A percentile compares a stretch with the other conserved stretches of the same genome.
These are phyloP conservation scores for Leptographium galeiforme DNA, from an alignment of 2,329 filamentous ascomycete species.

Conservation along the genomic window DNA sequence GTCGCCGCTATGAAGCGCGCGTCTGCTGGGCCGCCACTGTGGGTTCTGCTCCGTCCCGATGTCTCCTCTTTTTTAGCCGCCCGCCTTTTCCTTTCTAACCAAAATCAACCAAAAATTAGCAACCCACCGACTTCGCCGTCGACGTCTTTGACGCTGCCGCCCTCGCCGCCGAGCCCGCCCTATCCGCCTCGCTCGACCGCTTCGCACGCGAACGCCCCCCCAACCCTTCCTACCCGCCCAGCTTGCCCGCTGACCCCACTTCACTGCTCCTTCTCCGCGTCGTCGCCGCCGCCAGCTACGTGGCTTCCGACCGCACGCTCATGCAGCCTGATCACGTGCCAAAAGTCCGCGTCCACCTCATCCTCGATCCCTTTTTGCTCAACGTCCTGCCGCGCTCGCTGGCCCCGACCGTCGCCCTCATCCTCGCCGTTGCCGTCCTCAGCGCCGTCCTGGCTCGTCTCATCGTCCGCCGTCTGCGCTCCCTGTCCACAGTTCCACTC, in stretches of 20 bases:
- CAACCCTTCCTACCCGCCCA: not conserved
- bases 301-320: slow-evolving; percentile 55
- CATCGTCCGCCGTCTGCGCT: slow-evolving; percentile 19
- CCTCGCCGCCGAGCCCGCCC: slow-evolving; percentile 46
- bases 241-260: slow-evolving; percentile 8
- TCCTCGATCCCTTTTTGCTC: slow-evolving; percentile 68
- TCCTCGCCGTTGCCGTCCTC: slow-evolving; percentile 43
- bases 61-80: not conserved
- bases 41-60: too few relatives aligned
- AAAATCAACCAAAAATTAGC: slow-evolving; percentile 33
- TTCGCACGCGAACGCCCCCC: slow-evolving; percentile 23
- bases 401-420: slow-evolving; percentile 55
- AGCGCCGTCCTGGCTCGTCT: slow-evolving; percentile 27
- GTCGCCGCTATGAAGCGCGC: slow-evolving; percentile 76
- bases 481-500: slow-evolving; percentile 7
- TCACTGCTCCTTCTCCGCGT: slow-evolving; percentile 62
- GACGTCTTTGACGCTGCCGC: slow-evolving; percentile 47
- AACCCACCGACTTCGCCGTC: slow-evolving; percentile 72
- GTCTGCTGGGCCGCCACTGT: slow-evolving; percentile 91
- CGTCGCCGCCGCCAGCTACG: slow-evolving; percentile 71
- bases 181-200: slow-evolving; percentile 50
- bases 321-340: slow-evolving; percentile 54
- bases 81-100: too few relatives aligned
- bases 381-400: slow-evolving; percentile 73
- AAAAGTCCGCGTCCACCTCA: slow-evolving; percentile 63